phyloP scores from a whole-genome alignment of 805 yeast genomes.

The Zygosaccharomyces pseudorouxii region DNA sequence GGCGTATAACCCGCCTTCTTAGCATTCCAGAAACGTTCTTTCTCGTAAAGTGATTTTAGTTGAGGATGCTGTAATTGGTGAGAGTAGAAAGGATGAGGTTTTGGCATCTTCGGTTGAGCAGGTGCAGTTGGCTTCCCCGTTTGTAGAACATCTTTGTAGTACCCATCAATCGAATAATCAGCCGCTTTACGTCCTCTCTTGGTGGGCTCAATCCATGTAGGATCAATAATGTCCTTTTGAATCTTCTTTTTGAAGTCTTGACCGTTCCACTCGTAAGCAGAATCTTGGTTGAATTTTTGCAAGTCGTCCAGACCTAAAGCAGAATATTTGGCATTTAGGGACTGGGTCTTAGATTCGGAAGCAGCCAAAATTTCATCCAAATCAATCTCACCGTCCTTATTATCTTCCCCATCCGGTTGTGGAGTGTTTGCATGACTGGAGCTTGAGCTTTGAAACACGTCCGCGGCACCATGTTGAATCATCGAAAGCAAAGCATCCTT shows the following conservation, averaged over 20 bases:
- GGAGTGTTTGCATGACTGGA: slow-evolving; percentile 27
- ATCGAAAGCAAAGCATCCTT: slow-evolving; percentile 72
- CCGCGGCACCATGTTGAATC: slow-evolving; percentile 82
- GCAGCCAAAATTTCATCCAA: slow-evolving; percentile 55
- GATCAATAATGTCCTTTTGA: slow-evolving; percentile 45
- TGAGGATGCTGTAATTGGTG: slow-evolving; percentile 88
- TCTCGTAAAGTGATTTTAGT: slow-evolving; percentile 68
- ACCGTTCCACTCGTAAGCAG: slow-evolving; percentile 87
- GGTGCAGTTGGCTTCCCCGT: slow-evolving; percentile 53
- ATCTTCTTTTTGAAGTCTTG: slow-evolving; percentile 64
- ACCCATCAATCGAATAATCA: slow-evolving; percentile 82
- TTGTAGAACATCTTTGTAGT: slow-evolving; percentile 74
- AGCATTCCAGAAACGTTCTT: slow-evolving; percentile 73
- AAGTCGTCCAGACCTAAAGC: slow-evolving; percentile 70
- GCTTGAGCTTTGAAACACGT: slow-evolving; percentile 40
- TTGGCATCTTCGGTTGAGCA: slow-evolving; percentile 77
- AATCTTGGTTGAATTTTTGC: slow-evolving; percentile 67
- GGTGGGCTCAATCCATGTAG: slow-evolving; percentile 78
- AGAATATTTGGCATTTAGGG: slow-evolving; percentile 58
- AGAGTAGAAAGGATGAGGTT: slow-evolving; percentile 74
- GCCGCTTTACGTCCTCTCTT: slow-evolving; percentile 80
- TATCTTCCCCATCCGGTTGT: slow-evolving; percentile 27
- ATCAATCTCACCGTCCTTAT: slow-evolving; percentile 42
- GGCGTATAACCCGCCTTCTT: slow-evolving; percentile 67
- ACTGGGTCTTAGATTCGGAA: slow-evolving; percentile 60